Conservation (phyloP, 805 yeast species). For the Metschnikowia aberdeeniae region DNA sequence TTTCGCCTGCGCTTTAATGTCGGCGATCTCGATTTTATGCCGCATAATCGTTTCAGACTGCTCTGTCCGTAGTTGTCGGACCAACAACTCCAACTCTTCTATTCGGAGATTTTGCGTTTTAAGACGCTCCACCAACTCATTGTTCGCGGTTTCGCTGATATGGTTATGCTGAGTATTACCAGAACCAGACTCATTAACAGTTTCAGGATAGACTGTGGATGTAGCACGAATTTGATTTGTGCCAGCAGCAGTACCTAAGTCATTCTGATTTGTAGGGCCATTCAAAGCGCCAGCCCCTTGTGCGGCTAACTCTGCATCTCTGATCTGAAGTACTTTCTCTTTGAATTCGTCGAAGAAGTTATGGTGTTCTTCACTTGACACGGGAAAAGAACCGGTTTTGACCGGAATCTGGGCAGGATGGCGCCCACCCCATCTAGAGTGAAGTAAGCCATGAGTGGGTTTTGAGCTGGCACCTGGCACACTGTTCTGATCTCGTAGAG, state of each 20-base stretch:
- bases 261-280: background rate
- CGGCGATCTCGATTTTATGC: background rate
- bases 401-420: background rate
- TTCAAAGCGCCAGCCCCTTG: background rate
- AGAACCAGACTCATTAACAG: background rate
- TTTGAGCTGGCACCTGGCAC: no score
- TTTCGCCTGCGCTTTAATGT: background rate
- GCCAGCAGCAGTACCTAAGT: no score
- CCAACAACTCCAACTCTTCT: slow-evolving; percentile 12
- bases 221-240: no score
- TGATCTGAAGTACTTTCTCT: slow-evolving; percentile 17
- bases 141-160: background rate
- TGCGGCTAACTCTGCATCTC: background rate
- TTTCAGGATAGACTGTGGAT: no score
- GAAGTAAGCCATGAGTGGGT: background rate
- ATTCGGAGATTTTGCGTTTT: slow-evolving; percentile 12
- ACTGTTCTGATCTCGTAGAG: no score
- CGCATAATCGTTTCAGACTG: background rate
- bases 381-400: background rate
- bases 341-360: slow-evolving; percentile 20
- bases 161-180: background rate
- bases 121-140: slow-evolving; percentile 5
- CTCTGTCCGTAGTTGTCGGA: slow-evolving; percentile 9
- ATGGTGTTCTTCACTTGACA: background rate
- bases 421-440: slow-evolving; percentile 3